phyloP scores from a whole-genome alignment of 2,329 filamentous ascomycete species.

The Botrytis aclada region DNA sequence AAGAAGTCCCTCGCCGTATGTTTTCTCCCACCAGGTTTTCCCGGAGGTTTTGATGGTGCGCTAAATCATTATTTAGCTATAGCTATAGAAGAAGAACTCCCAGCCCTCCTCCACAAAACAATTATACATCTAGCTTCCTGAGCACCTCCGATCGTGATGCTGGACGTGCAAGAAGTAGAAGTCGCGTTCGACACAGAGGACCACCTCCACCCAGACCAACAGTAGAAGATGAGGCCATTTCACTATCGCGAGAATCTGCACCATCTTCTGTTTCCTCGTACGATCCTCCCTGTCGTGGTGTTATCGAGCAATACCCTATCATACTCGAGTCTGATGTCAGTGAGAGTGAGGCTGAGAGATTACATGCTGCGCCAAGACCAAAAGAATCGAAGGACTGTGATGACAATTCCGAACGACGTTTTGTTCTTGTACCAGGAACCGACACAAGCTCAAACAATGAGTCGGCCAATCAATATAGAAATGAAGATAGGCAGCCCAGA shows the following conservation, averaged over 20 bases:
- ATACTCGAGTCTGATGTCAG: conserved; percentile 56
- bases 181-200: conserved; percentile 26
- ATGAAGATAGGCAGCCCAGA: conserved; percentile 26
- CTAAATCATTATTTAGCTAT: conserved; percentile 14
- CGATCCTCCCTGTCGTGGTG: conserved; percentile 59
- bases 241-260: conserved; percentile 56
- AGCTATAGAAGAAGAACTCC: conserved; percentile 6
- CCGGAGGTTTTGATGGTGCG: not conserved
- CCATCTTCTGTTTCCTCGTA: conserved; percentile 42
- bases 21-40: not conserved
- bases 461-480: not conserved
- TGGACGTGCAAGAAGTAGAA: conserved; percentile 24
- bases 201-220: conserved; percentile 56
- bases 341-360: conserved; percentile 32
- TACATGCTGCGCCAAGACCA: conserved; percentile 29
- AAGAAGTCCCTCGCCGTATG: conserved; percentile 40
- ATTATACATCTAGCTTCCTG: conserved; percentile 20
- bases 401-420: conserved; percentile 54
- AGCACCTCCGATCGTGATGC: conserved; percentile 18
- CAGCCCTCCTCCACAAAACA: conserved; percentile 18
- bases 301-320: conserved; percentile 65
- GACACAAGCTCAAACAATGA: conserved; percentile 22
- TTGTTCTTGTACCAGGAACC: conserved; percentile 52
- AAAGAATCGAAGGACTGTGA: conserved; percentile 24
- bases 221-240: conserved; percentile 66